phyloP scores from a whole-genome alignment of 257 asterid species.

The Solanum dulcamara region DNA sequence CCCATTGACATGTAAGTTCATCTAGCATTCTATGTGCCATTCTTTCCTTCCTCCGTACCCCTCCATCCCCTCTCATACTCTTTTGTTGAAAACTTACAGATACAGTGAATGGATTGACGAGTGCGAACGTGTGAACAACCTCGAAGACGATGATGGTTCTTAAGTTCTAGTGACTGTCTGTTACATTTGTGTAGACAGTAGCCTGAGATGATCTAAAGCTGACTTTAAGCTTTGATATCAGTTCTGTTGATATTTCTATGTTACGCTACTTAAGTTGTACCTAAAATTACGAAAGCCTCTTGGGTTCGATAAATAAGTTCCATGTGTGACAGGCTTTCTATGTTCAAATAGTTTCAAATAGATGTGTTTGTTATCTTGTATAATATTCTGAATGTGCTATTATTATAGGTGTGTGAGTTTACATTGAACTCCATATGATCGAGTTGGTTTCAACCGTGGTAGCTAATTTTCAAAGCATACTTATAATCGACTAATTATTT shows the following conservation, averaged over 20 bases:
- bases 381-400: not conserved
- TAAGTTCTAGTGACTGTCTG: not conserved
- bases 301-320: not conserved
- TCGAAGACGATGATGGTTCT: slow-evolving; percentile 49
- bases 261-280: not conserved
- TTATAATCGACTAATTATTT: not conserved
- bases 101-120: slow-evolving; percentile 98
- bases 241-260: not conserved
- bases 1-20: slow-evolving; percentile 64
- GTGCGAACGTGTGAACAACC: slow-evolving; percentile 75
- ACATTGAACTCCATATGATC: not conserved
- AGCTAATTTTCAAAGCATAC: not conserved
- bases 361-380: not conserved
- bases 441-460: not conserved
- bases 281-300: not conserved
- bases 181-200: not conserved
- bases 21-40: not conserved
- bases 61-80: not conserved
- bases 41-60: not conserved
- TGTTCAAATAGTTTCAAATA: not conserved
- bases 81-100: slow-evolving; percentile 19
- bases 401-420: not conserved
- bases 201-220: not conserved
- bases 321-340: not conserved
- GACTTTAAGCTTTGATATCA: not conserved